Base-by-base conservation (phyloP, 768 basidiomycete genomes). In the Dacryopinax spathularia region DNA sequence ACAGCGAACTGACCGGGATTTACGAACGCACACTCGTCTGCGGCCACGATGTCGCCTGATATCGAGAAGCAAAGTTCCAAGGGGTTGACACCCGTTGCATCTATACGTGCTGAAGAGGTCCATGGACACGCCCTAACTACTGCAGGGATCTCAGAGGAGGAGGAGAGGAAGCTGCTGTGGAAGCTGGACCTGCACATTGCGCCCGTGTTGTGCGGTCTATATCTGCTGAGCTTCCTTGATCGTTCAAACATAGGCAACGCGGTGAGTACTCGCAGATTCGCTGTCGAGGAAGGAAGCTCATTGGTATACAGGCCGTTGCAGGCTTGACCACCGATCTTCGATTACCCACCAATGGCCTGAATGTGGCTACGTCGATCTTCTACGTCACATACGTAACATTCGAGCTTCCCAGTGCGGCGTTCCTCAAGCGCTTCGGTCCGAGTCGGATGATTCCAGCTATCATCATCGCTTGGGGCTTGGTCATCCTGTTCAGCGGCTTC, bases 301-400 rank as follows among this genome's bases (percentile, higher is more conserved):
- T n/a, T 10, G n/a, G 4, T 27, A 22, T 15, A 2, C 16, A 56
- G 9, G 9, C 60, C 0, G 15, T 18, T 10, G 62, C 41, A 2
- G 64, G 64, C 29, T 20, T 67, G 29, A 10, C 62, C 0, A 48
- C 37, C 10, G 64, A 65, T 37, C 44, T 67, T 43, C 34, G 48
- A 15, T 39, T 64, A 9, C 66, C 64, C n/a, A 6, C 18, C 0
- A 63, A 65, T 33, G 64, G 64, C 7, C 27, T 65, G 0, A 60
- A 29, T 9, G 62, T 67, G 1, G 36, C 66, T 0, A 59, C 64
- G 0, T 34, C 29, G 3, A 65, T 67, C 31, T 67, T 67, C 64
- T 67, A 67, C 34, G 39, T 62, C 18, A 66, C 65, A 18, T 64
- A 65, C 34, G 66, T 66, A 13, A 61, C 64, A 1, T 65, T 63